Conservation (phyloP, 148 eudicot species). For the Amaranthus cruentus region DNA sequence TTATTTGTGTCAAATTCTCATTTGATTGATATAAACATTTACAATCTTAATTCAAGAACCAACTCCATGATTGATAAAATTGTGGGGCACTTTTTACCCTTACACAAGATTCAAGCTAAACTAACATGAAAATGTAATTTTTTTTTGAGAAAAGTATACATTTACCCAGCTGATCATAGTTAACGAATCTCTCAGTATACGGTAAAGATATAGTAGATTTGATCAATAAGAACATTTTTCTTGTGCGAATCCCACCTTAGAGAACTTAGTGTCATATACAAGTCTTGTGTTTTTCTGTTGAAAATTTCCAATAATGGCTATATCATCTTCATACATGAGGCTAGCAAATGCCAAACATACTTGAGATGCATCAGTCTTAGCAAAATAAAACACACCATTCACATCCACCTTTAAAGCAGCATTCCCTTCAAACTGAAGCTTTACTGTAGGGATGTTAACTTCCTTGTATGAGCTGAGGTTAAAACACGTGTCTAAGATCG, state of each 20-base stretch:
- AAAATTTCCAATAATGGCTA: constrained; percentile 71
- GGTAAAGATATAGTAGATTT: not conserved
- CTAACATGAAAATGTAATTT: not conserved
- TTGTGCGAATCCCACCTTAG: constrained; percentile 63
- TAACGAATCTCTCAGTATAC: constrained; percentile 10
- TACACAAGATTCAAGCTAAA: constrained; percentile 2
- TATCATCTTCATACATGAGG: constrained; percentile 54
- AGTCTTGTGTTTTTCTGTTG: constrained; percentile 78
- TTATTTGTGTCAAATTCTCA: too few species aligned
- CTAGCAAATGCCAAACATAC: constrained; percentile 76
- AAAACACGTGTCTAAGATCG: constrained; percentile 73
- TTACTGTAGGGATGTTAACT: constrained; percentile 53
- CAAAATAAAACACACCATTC: constrained; percentile 59
- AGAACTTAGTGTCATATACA: constrained; percentile 57
- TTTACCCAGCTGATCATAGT: not conserved
- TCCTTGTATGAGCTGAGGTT: constrained; percentile 52
- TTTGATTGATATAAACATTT: too few species aligned
- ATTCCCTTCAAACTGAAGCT: constrained; percentile 48
- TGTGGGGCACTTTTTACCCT: not conserved
- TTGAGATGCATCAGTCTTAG: constrained; percentile 63
- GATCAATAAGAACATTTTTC: constrained; percentile 53
- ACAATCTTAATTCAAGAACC: too few species aligned
- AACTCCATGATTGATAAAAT: not conserved
- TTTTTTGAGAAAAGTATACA: not conserved
- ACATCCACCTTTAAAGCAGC: constrained; percentile 56